Base-by-base conservation (phyloP, 306 rosid genomes). In the Argentina anserina region DNA sequence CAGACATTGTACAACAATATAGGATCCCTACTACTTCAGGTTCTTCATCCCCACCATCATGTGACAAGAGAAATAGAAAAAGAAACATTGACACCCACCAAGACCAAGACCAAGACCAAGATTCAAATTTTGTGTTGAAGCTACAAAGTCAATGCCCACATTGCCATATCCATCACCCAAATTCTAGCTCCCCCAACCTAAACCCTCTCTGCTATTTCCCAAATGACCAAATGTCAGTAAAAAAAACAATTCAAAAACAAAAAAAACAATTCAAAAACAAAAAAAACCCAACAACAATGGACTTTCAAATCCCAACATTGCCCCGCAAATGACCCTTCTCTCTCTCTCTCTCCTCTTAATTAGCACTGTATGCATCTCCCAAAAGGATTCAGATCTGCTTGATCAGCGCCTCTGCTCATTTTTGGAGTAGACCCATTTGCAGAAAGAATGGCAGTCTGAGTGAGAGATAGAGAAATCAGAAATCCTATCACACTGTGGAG, bases 231-330 rank as follows among this genome's bases (percentile, higher is more conserved):
- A 81, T 73, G 65, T 56, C 68, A 72, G 73, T 65, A 58, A 33
- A 42, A 47, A 3, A 58, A 33, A 42, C 41, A 3, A 26, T 28
- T 62, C 1, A 2, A 31, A 21, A 49, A 7, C 29, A 47, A n/a
- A 29, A 12, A 26, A 56, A 10, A 12, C 9, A 26, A 6, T 63
- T n/a, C n/a, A n/a, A n/a, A n/a, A n/a, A n/a, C n/a, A n/a, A 11
- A 29, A 6, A 70, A 74, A 85, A 34, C 41, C 79, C 50, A 72
- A 59, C 77, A 70, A 73, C 78, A 73, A 79, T 42, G 76, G 78
- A 73, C 74, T 63, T 83, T 76, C 40, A 76, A 73, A 77, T 80
- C 87, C 84, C 77, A 66, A 79, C 72, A 73, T 75, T 69, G 69
- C 39, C 23, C 70, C 75, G 67, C 50, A 3, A 8, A 23, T 31